phyloP scores from a whole-genome alignment of 139 green algal species.

The Micractinium sp. region DNA sequence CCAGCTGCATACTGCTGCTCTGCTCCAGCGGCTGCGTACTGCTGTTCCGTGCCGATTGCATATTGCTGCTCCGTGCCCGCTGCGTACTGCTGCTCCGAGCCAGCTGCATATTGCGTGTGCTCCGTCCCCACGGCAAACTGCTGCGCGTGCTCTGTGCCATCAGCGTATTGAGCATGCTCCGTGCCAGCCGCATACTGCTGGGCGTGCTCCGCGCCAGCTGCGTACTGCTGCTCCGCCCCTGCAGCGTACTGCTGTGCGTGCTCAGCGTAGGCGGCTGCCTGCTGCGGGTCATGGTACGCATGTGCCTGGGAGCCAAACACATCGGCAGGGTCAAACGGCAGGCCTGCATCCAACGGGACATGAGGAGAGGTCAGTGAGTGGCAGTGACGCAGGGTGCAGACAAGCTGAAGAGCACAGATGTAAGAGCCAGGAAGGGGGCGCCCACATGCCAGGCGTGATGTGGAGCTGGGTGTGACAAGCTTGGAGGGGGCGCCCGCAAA shows the following conservation, averaged over 20 bases:
- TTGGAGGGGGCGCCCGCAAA: too few species aligned
- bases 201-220: not conserved
- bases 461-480: too few species aligned
- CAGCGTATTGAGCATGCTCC: not conserved
- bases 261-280: not conserved
- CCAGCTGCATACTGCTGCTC: too few species aligned
- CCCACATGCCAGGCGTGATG: too few species aligned
- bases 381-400: too few species aligned
- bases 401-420: too few species aligned
- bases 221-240: not conserved
- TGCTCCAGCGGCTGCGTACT: too few species aligned
- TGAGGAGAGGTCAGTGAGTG: too few species aligned
- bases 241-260: not conserved
- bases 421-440: too few species aligned
- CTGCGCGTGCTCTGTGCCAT: slow-evolving; percentile 2
- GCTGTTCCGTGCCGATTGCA: too few species aligned
- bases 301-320: not conserved
- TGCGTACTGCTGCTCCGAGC: not conserved
- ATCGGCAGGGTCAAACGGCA: slow-evolving; percentile 17
- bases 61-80: not conserved
- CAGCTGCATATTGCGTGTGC: not conserved
- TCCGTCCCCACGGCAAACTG: not conserved
- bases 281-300: not conserved
- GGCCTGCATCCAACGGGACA: too few species aligned
- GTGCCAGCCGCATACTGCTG: not conserved